phyloP scores from a whole-genome alignment of 2,329 filamentous ascomycete genomes.

The Neonectria hederae region DNA sequence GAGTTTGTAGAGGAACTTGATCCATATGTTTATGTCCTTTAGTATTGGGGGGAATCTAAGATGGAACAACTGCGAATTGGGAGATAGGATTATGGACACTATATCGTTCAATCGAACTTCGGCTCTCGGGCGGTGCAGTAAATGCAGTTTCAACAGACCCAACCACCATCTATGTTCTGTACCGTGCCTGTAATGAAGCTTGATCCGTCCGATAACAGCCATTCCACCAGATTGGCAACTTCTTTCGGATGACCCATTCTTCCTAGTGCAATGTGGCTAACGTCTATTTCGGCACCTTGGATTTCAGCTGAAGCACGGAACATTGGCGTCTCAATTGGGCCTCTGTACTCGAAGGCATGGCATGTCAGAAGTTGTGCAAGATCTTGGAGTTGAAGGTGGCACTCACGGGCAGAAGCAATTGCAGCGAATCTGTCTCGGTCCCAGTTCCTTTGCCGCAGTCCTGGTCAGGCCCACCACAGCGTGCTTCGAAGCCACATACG shows the following conservation, averaged over 20 bases:
- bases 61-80: not conserved
- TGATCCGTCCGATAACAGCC: not conserved
- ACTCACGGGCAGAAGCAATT: slow-evolving; percentile 20
- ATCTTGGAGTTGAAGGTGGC: not conserved
- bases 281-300: not conserved
- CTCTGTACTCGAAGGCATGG: not conserved
- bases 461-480: slow-evolving; percentile 7
- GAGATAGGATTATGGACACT: not conserved
- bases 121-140: not conserved
- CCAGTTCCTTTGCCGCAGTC: slow-evolving; percentile 19
- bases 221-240: slow-evolving; percentile 7
- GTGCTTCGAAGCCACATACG: slow-evolving; percentile 18
- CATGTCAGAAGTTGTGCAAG: not conserved
- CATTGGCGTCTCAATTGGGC: slow-evolving; percentile 2
- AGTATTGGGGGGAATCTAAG: not conserved
- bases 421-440: slow-evolving; percentile 4
- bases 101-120: not conserved
- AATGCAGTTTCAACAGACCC: slow-evolving; percentile 1
- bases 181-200: slow-evolving; percentile 8
- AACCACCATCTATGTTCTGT: slow-evolving; percentile 2
- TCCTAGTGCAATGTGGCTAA: slow-evolving; percentile 2
- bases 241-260: not conserved
- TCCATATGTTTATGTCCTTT: slow-evolving; percentile 15
- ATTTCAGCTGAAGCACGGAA: slow-evolving; percentile 2
- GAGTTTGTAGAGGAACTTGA: slow-evolving; percentile 14